phyloP scores from a whole-genome alignment of 2,329 filamentous ascomycete species.

The Aspergillus sp. region DNA sequence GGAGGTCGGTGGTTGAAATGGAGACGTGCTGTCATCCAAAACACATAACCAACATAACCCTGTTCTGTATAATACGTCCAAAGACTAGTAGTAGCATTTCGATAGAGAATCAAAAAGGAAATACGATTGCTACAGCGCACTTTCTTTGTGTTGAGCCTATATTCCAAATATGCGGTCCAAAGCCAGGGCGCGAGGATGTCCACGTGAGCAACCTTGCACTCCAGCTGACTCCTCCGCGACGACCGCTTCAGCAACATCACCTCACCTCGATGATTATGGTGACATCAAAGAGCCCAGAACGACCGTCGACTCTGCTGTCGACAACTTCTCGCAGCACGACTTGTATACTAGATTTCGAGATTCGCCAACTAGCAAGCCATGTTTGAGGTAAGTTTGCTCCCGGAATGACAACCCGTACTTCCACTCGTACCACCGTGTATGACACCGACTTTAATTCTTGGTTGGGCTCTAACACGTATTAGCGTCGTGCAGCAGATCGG shows the following conservation, averaged over 20 bases:
- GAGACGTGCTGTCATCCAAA: too few species aligned
- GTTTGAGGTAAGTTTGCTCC: slow-evolving; percentile 28
- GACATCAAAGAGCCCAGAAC: background rate
- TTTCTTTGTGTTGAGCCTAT: background rate
- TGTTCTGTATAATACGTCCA: too few species aligned
- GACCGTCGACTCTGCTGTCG: background rate
- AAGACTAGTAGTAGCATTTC: too few species aligned
- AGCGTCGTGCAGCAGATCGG: slow-evolving; percentile 68
- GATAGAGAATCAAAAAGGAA: background rate
- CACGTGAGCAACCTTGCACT: slow-evolving; percentile 5
- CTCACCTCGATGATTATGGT: slow-evolving; percentile 3
- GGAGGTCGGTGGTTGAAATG: background rate
- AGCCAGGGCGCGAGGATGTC: background rate
- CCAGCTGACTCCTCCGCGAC: background rate
- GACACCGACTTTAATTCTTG: background rate
- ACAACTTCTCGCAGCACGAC: background rate
- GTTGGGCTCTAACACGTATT: slow-evolving; percentile 18
- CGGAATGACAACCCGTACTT: background rate
- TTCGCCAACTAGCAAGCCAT: slow-evolving; percentile 16
- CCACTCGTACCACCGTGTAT: slow-evolving; percentile 2
- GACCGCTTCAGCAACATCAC: background rate
- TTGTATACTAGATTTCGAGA: background rate
- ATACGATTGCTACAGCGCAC: background rate
- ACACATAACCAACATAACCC: too few species aligned
- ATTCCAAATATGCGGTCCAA: background rate